These are phyloP conservation scores for Acacia acuminata DNA, from an alignment of 306 rosid genomes.

Conservation along the genomic window DNA sequence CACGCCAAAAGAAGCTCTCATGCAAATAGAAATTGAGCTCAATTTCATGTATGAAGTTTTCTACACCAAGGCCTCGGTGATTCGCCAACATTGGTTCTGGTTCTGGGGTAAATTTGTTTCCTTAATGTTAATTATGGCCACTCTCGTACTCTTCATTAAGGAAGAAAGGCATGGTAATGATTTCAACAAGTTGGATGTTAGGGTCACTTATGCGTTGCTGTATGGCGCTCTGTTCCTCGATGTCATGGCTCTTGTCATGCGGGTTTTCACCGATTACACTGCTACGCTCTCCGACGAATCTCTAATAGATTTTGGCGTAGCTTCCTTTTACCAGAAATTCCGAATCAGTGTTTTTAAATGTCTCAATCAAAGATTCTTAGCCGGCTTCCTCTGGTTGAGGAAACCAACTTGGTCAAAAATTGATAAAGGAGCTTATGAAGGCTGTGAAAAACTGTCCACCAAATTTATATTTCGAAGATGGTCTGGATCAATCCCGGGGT, in stretches of 20 bases:
- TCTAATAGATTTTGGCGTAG: too few relatives aligned
- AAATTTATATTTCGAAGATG: background rate
- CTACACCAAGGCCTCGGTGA: background rate
- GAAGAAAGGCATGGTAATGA: background rate
- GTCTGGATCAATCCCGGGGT: background rate
- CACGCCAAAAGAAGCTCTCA: background rate
- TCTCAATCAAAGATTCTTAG: background rate
- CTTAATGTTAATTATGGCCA: background rate
- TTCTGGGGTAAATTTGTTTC: background rate
- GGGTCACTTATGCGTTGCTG: background rate
- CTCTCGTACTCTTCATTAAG: background rate
- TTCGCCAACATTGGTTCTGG: background rate
- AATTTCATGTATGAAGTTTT: background rate
- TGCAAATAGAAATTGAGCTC: background rate
- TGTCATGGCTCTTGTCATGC: background rate
- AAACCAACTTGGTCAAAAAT: too few relatives aligned
- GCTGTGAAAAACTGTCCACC: background rate
- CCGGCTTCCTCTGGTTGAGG: background rate
- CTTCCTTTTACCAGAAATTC: background rate
- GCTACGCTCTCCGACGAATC: background rate
- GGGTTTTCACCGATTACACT: background rate
- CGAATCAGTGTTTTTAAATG: background rate
- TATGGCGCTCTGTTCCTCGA: background rate
- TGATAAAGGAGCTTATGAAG: background rate
- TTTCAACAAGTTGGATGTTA: background rate